phyloP scores from a whole-genome alignment of 441 rosid genomes.

The Jatropha multifida region DNA sequence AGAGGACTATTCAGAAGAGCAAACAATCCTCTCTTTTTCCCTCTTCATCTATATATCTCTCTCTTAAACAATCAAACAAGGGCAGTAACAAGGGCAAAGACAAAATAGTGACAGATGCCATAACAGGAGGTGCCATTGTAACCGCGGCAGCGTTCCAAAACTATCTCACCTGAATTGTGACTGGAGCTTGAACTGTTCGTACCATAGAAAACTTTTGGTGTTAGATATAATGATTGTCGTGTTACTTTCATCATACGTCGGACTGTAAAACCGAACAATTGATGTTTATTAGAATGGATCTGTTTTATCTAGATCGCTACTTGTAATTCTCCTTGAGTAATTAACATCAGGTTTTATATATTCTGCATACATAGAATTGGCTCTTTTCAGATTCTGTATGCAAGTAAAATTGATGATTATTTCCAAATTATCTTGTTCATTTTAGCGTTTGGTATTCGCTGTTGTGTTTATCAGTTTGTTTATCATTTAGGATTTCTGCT shows the following conservation, averaged over 20 bases:
- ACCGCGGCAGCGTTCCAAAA: slow-evolving; percentile 66
- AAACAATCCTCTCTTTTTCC: no score
- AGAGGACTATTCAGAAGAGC: no score
- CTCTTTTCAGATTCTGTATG: neutral
- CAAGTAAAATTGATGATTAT: neutral
- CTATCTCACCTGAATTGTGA: slow-evolving; percentile 39
- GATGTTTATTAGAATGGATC: neutral
- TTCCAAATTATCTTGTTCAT: neutral
- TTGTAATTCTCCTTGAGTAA: no score
- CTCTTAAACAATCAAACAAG: no score
- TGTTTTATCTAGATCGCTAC: neutral
- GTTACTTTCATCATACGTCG: neutral
- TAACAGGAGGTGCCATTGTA: slow-evolving; percentile 71
- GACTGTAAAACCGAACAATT: neutral
- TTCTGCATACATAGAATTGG: no score
- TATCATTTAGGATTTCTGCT: no score
- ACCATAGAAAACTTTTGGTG: neutral
- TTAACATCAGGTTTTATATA: no score
- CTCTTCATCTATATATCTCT: no score
- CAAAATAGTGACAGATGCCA: slow-evolving; percentile 55
- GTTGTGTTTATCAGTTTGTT: no score
- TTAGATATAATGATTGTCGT: neutral
- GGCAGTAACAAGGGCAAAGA: slow-evolving; percentile 40
- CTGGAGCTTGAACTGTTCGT: neutral
- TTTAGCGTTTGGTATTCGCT: neutral